These are phyloP conservation scores for Corylus avellana DNA, from an alignment of 306 rosid genomes.

Conservation along the genomic window DNA sequence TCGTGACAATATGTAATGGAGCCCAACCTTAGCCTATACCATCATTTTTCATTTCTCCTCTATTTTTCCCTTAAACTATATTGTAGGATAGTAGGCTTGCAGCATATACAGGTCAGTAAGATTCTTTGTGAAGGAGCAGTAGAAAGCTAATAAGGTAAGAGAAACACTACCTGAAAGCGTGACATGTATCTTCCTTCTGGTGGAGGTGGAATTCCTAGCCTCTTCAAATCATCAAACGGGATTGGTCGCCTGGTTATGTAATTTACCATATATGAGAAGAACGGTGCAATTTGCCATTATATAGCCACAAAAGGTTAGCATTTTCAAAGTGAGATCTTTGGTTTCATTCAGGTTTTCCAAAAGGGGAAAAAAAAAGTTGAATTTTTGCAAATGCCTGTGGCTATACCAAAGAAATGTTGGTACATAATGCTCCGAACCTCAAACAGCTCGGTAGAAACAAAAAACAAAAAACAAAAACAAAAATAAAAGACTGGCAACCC, in stretches of 20 bases:
- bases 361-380: not conserved
- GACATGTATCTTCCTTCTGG: constrained; percentile 91
- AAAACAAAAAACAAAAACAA: not conserved
- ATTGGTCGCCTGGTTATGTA: constrained; percentile 62
- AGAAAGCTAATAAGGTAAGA: constrained; percentile 12
- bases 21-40: not conserved
- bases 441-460: not conserved
- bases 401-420: not conserved
- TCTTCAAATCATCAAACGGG: constrained; percentile 70
- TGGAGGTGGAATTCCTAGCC: constrained; percentile 88
- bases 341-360: not conserved
- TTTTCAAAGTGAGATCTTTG: not conserved
- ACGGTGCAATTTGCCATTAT: not conserved
- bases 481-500: not conserved
- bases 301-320: not conserved
- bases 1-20: not conserved
- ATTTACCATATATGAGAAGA: not conserved
- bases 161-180: constrained; percentile 61
- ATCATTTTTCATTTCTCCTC: not conserved
- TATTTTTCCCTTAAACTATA: not conserved
- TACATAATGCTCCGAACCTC: not conserved
- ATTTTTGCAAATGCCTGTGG: not conserved
- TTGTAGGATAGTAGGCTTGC: not conserved
- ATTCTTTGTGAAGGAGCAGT: not conserved
- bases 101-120: not conserved